Evolutionary conservation across 1,139 yeast genomes (phyloP), one percentile per base, ranked within the genome.

Genomic region (Yamadazyma sp.): DNA sequence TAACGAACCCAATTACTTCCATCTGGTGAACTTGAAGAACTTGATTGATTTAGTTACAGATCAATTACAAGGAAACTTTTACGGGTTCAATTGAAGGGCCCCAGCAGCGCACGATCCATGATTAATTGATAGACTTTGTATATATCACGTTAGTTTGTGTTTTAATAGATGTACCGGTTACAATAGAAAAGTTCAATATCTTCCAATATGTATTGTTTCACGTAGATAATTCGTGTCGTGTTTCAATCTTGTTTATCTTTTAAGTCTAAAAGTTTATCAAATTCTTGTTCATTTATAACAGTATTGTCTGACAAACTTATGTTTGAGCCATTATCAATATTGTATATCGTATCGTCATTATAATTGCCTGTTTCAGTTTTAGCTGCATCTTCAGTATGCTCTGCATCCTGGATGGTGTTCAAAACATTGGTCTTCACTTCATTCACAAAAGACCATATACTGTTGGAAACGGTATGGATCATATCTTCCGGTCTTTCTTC

Each of bases 401-500:
- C 34, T 18, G 34, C 40, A 10, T 39, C 45, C 30, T 39, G 38
- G 11, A 42, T 37, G 30, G 38, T 39, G 30, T 17, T 42, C 35
- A 42, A 27, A 9, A 42, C 45, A 30, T 42, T 42, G n/a, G 38
- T 33, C 42, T 66, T 66, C 12, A 72, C 70, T 37, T 71, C 76
- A 45, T 64, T 69, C 15, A 72, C 73, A 54, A 72, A 71, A 2
- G 75, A 54, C 76, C 76, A 70, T 11, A 72, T 62, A 8, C 75
- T 69, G 14, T 68, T 58, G 3, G 75, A 67, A 1, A 71, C 76
- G 3, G 66, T 58, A 40, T 68, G 73, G 18, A 72, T 50, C 69
- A 71, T 63, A 41, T 68, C 74, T 16, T 39, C 44, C 9, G 27
- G 32, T 9, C 20, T 40, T 31, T 37, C 41, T 12, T 42, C 44